These are phyloP conservation scores for Saturnispora halmiae DNA, from an alignment of 805 yeast genomes.

Conservation along the genomic window DNA sequence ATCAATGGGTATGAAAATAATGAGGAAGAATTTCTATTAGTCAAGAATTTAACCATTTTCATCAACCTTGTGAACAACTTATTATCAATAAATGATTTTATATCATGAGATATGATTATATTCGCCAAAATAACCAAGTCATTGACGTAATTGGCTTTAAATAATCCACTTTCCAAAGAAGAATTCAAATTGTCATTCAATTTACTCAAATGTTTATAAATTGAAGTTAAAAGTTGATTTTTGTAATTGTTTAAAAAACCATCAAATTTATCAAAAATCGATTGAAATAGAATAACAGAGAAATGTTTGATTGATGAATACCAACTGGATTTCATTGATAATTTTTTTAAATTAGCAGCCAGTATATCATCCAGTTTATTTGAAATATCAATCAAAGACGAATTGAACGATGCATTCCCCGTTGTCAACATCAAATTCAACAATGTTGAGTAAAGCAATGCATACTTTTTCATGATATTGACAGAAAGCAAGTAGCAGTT, in stretches of 20 bases:
- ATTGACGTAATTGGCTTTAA: slow-evolving; percentile 27
- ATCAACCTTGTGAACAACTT: slow-evolving; percentile 25
- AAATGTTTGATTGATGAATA: slow-evolving; percentile 26
- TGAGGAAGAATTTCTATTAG: slow-evolving; percentile 16
- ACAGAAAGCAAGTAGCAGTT: slow-evolving; percentile 22
- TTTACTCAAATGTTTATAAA: slow-evolving; percentile 28
- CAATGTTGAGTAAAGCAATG: slow-evolving; percentile 17
- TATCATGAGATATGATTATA: slow-evolving; percentile 24
- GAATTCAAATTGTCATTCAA: slow-evolving; percentile 28
- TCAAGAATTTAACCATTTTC: slow-evolving; percentile 23
- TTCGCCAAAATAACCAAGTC: slow-evolving; percentile 25
- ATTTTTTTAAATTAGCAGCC: slow-evolving; percentile 19
- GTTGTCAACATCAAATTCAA: slow-evolving; percentile 23
- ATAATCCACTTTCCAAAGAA: slow-evolving; percentile 24
- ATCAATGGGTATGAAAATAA: slow-evolving; percentile 25
- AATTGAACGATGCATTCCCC: slow-evolving; percentile 28
- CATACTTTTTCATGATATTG: slow-evolving; percentile 20
- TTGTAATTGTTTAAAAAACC: slow-evolving; percentile 30
- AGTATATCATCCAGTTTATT: slow-evolving; percentile 20
- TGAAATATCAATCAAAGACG: slow-evolving; percentile 24
- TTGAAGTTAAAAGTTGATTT: slow-evolving; percentile 19
- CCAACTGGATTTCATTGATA: slow-evolving; percentile 28
- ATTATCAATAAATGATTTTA: slow-evolving; percentile 23
- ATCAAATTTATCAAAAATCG: slow-evolving; percentile 25
- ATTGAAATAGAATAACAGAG: slow-evolving; percentile 23